phyloP scores from a whole-genome alignment of 768 basidiomycete genomes.

The Favolaschia claudopus region DNA sequence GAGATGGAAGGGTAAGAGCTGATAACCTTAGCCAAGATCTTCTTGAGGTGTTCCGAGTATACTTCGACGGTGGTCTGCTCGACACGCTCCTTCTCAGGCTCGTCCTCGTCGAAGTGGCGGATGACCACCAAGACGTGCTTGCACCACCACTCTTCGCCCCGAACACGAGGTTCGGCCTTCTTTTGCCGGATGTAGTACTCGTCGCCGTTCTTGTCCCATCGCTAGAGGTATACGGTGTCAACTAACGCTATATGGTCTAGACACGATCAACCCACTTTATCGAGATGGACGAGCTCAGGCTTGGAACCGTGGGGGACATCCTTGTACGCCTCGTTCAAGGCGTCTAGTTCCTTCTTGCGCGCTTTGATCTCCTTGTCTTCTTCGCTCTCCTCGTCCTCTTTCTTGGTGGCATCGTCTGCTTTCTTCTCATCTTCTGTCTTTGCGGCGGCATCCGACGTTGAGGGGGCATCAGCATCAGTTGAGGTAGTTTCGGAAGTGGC shows the following conservation, averaged over 20 bases:
- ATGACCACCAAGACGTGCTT: conserved; percentile 20
- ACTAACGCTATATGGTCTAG: not conserved
- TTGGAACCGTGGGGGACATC: conserved; percentile 13
- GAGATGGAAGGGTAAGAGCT: conserved; percentile 8
- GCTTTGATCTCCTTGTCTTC: conserved; percentile 15
- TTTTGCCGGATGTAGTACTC: conserved; percentile 19
- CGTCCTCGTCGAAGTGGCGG: conserved; percentile 14
- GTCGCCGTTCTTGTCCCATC: conserved; percentile 22
- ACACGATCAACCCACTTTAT: not conserved
- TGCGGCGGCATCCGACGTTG: no score
- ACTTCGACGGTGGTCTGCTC: conserved; percentile 19
- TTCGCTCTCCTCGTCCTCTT: conserved; percentile 5
- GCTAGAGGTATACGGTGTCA: not conserved
- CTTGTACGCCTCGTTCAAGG: conserved; percentile 15
- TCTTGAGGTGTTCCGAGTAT: conserved; percentile 12
- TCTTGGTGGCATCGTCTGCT: conserved; percentile 3
- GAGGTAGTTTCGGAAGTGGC: not conserved
- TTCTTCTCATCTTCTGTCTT: no score
- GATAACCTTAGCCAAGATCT: conserved; percentile 15
- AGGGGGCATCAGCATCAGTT: not conserved
- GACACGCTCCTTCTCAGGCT: conserved; percentile 13
- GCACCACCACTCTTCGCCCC: conserved; percentile 12
- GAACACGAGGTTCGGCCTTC: conserved; percentile 8
- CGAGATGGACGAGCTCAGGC: conserved; percentile 20
- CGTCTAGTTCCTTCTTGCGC: conserved; percentile 19